Conservation (phyloP, 208 protist species). For the Spironucleus salmonicida region DNA sequence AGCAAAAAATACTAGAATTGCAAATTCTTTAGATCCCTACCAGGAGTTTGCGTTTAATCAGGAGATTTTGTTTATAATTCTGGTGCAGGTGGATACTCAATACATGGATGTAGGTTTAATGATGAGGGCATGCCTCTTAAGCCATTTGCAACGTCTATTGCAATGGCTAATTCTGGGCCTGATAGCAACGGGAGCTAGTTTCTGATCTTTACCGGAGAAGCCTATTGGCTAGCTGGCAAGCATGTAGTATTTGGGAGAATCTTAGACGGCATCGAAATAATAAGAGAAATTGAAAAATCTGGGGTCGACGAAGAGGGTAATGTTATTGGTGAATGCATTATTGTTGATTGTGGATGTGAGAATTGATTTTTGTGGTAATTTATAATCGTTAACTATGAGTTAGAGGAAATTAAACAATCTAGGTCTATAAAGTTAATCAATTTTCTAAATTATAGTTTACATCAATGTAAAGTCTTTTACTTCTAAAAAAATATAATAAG, state of each 20-base stretch:
- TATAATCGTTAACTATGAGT: too few relatives aligned
- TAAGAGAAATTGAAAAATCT: conserved; percentile 38
- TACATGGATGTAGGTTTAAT: conserved; percentile 57
- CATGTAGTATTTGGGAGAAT: conserved; percentile 68
- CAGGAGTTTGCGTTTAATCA: conserved; percentile 68
- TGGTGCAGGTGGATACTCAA: conserved; percentile 68
- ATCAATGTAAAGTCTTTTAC: too few relatives aligned
- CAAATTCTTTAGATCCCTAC: conserved; percentile 78
- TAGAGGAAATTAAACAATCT: too few relatives aligned
- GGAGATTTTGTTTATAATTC: conserved; percentile 75
- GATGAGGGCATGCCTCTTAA: conserved; percentile 66
- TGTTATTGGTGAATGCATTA: too few relatives aligned
- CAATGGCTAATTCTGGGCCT: conserved; percentile 90
- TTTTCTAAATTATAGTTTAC: too few relatives aligned
- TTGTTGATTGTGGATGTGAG: too few relatives aligned
- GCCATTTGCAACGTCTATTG: conserved; percentile 61
- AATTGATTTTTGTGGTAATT: too few relatives aligned
- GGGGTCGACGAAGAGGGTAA: not conserved
- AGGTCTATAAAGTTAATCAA: too few relatives aligned
- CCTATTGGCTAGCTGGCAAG: conserved; percentile 58
- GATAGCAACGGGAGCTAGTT: conserved; percentile 81
- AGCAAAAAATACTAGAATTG: conserved; percentile 85
- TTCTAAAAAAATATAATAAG: too few relatives aligned
- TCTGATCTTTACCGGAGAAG: conserved; percentile 55
- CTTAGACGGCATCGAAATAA: conserved; percentile 51